Percentiles rank a stretch among this genome's conserved stretches.
These are phyloP conservation scores for Solanum dulcamara DNA, from an alignment of 257 asterid species.

Conservation along the genomic window DNA sequence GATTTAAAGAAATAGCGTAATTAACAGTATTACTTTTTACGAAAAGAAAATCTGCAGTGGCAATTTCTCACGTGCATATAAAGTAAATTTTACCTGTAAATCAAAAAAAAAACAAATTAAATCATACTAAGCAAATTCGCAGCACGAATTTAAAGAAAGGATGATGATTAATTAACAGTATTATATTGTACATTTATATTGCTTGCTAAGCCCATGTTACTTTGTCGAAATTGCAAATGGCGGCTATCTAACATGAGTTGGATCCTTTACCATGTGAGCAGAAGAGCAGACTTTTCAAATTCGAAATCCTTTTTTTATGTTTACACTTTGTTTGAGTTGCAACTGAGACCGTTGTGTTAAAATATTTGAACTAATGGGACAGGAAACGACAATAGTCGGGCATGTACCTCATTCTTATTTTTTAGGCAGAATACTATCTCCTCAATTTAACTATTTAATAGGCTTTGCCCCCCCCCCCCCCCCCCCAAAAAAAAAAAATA, in stretches of 20 bases:
- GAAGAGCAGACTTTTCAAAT: neutral
- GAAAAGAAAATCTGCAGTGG: no score
- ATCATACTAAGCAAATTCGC: no score
- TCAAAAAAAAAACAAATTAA: no score
- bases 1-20: neutral
- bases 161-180: no score
- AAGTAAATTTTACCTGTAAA: no score
- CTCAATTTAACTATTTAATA: no score
- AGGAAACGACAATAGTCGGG: neutral
- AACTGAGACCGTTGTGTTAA: slow-evolving; percentile 3
- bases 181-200: neutral
- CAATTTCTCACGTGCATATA: no score
- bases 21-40: neutral
- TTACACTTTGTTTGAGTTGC: neutral
- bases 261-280: neutral
- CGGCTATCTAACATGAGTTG: slow-evolving; percentile 13
- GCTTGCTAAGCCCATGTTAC: neutral
- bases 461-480: no score
- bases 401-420: neutral
- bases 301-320: neutral
- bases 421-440: neutral
- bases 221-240: slow-evolving; percentile 7
- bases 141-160: no score
- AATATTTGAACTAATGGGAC: slow-evolving; percentile 1
- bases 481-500: no score